Evolutionary conservation across 1,284 basidiomycete genomes (phyloP), one percentile per base, ranked within the genome.

Genomic region (Mrakiaceae sp.): DNA sequence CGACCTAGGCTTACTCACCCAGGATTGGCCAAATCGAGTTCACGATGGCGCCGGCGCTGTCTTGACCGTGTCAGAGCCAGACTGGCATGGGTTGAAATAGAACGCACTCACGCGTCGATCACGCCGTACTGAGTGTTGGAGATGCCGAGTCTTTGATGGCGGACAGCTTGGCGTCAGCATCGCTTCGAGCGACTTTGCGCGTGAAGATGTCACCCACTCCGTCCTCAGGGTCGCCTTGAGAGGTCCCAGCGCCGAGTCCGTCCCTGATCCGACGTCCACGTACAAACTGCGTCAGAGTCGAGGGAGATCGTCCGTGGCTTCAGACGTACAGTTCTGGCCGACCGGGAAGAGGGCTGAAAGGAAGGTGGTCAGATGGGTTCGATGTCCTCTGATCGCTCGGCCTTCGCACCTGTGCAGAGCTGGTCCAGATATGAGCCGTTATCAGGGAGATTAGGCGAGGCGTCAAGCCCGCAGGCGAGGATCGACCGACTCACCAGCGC

Each of bases 1-100:
- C 1, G 27, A 10, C 61, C n/a, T 48, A 10, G 0, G 44, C 52
- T 12, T 56, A 27, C 7, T 53, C 61, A 42, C 52, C 61, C 10
- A 62, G 27, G 44, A 62, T 51, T 3, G 61, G 61, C 61, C 61
- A 62, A 43, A 55, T 56, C 4, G 12, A 27, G 53, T 62, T 62
- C 53, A 57, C 43, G 27, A 62, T 48, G 16, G 49, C 48, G 11
- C 43, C 40, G 39, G 61, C 61, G 14, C 14, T 27, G 1, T 46
- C 58, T 42, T 8, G 27, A 55, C 7, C 4, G 53, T 16, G n/a
- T 16, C 43, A 47, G 47, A n/a, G 40, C 4, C 27, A 14, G 42
- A 10, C 10, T 4, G 16, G 16, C 27, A 16, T 11, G 27, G 14
- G 47, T 44, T 6, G 6, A n/a, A 7, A 58, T 5, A 47, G 16